These are phyloP conservation scores for Candida railenensis DNA, from an alignment of 805 yeast genomes.

Conservation along the genomic window DNA sequence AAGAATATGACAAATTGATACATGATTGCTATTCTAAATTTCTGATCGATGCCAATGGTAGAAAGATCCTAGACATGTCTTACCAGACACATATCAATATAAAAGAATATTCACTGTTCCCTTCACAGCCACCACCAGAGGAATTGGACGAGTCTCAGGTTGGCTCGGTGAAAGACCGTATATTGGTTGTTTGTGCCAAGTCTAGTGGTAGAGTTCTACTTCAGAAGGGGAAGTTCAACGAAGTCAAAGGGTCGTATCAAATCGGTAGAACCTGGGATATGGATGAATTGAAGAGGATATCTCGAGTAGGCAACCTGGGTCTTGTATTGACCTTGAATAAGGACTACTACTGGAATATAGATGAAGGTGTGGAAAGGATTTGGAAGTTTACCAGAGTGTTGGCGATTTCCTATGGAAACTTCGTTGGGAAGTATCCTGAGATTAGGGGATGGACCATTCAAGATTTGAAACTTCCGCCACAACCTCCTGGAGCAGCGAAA, in stretches of 20 bases:
- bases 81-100: conserved; percentile 78
- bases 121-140: conserved; percentile 67
- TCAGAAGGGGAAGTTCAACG: conserved; percentile 83
- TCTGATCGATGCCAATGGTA: conserved; percentile 21
- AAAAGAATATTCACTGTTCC: conserved; percentile 70
- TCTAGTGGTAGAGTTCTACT: conserved; percentile 65
- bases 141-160: conserved; percentile 37
- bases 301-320: conserved; percentile 55
- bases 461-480: conserved; percentile 29
- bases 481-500: background rate
- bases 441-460: conserved; percentile 30
- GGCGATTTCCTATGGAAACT: conserved; percentile 29
- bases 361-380: conserved; percentile 37
- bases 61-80: conserved; percentile 27
- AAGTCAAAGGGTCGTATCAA: conserved; percentile 67
- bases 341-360: conserved; percentile 71
- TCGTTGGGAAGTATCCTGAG: conserved; percentile 37
- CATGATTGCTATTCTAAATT: conserved; percentile 38
- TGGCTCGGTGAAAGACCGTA: conserved; percentile 53
- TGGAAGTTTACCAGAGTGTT: conserved; percentile 35
- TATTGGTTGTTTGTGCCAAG: conserved; percentile 61
- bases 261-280: conserved; percentile 93
- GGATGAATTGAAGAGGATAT: conserved; percentile 61
- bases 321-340: conserved; percentile 64
- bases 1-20: conserved; percentile 30